Base-by-base conservation (phyloP, 106 monocot genomes). In the Vanilla planifolia region DNA sequence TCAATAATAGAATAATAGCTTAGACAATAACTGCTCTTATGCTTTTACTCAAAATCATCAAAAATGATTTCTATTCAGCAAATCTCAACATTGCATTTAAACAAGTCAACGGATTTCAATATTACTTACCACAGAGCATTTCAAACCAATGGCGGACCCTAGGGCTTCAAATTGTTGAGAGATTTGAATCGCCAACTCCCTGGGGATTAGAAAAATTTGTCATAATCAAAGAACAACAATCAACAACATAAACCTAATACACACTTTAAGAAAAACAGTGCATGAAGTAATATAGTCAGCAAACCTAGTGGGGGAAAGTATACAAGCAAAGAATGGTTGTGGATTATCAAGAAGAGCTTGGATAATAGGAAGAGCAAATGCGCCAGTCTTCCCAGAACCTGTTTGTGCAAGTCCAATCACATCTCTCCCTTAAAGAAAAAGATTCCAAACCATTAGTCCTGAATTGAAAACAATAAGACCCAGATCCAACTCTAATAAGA, bases 131-230 rank as follows among this genome's bases (percentile, higher is more conserved):
- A 80, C 84, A 21, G 77, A 55, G 48, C 84, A 88, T 44, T 84
- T 84, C 1, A 87, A 65, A 5, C 88, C 84, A 6, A 91, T 88
- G 14, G 69, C 71, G 65, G 91, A 84, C 6, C 96, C 96, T 58
- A 98, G 63, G 27, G 91, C 91, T 48, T 87, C 91, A 79, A 98
- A 88, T 43, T 98, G 87, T 28, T 85, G 81, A 19, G 80, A 67
- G 55, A 98, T 98, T 60, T 98, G 96, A 50, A 88, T 81, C 11
- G 96, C 96, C 63, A 98, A 50, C 55, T 96, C 95, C 81, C 95
- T 96, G 45, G 8, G n/a, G n/a, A n/a, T n/a, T n/a, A n/a, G n/a
- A n/a, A n/a, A n/a, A n/a, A n/a, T n/a, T n/a, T n/a, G n/a, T n/a
- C n/a, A n/a, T n/a, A n/a, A 68, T 62, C 0, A 9, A 48, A 19